Percentiles rank a stretch among this genome's conserved stretches.
These are phyloP conservation scores for Linderina pennispora DNA, from an alignment of 192 early-diverging fungal genomes.

Conservation along the genomic window DNA sequence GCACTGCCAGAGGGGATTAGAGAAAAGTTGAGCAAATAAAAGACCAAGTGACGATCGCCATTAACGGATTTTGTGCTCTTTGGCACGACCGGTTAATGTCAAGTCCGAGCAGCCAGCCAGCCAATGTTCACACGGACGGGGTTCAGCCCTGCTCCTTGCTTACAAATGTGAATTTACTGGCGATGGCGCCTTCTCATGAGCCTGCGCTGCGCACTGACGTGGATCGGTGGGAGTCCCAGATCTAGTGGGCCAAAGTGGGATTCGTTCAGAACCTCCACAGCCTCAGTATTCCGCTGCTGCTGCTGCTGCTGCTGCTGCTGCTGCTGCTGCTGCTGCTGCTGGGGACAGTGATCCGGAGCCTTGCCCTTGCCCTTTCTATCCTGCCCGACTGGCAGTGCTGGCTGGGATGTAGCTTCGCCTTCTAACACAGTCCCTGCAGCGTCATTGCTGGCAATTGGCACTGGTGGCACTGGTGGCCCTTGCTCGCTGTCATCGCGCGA, in stretches of 20 bases:
- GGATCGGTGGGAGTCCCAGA: conserved; percentile 41
- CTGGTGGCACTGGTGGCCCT: not conserved
- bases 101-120: no score
- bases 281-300: not conserved
- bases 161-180: no score
- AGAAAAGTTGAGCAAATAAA: no score
- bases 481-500: not conserved
- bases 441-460: conserved; percentile 1
- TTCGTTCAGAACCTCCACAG: conserved; percentile 18
- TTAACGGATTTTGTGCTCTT: no score
- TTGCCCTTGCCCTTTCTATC: conserved; percentile 5
- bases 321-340: not conserved
- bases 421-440: conserved; percentile 24
- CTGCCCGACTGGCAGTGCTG: no score
- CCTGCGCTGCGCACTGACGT: conserved; percentile 33
- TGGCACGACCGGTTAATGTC: no score
- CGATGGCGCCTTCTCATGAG: no score
- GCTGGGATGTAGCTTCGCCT: conserved; percentile 7
- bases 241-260: conserved; percentile 41
- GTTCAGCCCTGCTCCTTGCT: no score
- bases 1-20: no score
- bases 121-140: no score
- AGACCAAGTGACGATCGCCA: no score
- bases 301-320: not conserved
- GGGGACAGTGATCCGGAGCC: not conserved